Conservation (phyloP, 1,139 yeast species). For the Magnusiomyces ingens region DNA sequence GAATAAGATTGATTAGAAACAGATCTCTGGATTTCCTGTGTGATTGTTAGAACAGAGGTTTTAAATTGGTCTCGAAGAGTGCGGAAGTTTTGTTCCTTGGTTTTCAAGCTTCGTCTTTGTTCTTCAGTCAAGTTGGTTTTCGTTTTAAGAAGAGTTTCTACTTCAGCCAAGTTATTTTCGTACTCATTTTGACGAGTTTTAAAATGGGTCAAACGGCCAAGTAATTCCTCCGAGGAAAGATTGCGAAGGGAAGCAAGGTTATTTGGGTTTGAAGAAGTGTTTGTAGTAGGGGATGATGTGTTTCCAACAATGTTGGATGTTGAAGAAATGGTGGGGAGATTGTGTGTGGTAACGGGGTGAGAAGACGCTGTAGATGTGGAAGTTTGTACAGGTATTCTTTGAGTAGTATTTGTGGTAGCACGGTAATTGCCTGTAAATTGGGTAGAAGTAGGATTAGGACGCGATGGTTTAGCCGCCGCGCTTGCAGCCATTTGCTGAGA, state of each 20-base stretch:
- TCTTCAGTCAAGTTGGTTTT: slow-evolving; percentile 22
- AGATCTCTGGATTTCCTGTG: slow-evolving; percentile 29
- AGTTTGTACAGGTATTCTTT: too few species aligned
- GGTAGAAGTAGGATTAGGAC: too few species aligned
- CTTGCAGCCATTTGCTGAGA: slow-evolving; percentile 4
- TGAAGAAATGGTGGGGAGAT: neutral
- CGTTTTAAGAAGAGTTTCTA: slow-evolving; percentile 23
- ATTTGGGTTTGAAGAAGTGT: slow-evolving; percentile 3
- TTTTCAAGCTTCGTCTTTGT: slow-evolving; percentile 19
- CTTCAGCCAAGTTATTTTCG: slow-evolving; percentile 19
- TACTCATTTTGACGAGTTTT: slow-evolving; percentile 18
- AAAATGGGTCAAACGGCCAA: slow-evolving; percentile 20
- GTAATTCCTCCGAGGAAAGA: neutral
- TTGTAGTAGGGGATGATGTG: neutral
- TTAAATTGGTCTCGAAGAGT: slow-evolving; percentile 24
- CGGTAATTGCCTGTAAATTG: too few species aligned
- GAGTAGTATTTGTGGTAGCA: too few species aligned
- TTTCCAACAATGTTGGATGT: neutral
- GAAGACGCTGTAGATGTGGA: neutral
- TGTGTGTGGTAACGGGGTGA: neutral
- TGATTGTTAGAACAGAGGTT: slow-evolving; percentile 22
- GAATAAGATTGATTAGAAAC: slow-evolving; percentile 1
- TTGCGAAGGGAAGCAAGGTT: neutral
- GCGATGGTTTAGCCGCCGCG: neutral
- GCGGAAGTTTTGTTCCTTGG: slow-evolving; percentile 23